These are phyloP conservation scores for Dianthus caryophyllus DNA, from an alignment of 148 eudicot species.

Conservation along the genomic window DNA sequence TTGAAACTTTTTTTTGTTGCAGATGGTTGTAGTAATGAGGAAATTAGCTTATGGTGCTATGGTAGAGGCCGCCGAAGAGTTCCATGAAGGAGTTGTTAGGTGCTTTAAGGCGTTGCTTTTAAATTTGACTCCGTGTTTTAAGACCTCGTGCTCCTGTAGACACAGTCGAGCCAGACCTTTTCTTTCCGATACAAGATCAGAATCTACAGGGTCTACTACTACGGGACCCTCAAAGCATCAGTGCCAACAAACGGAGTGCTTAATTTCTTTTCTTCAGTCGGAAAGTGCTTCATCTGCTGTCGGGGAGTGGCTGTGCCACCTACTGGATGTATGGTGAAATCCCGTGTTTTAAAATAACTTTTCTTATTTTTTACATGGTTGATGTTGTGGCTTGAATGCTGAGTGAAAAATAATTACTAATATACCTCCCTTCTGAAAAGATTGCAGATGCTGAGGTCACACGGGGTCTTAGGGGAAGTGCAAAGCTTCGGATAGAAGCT, in stretches of 20 bases:
- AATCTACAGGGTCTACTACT: constrained; percentile 22
- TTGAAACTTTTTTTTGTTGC: constrained; percentile 19
- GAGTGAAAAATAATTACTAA: constrained; percentile 11
- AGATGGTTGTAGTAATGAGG: constrained; percentile 81
- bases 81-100: constrained; percentile 76
- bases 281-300: constrained; percentile 80
- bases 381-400: not conserved
- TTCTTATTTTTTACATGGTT: not conserved
- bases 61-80: constrained; percentile 93
- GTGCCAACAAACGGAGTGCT: constrained; percentile 43
- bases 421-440: constrained; percentile 39
- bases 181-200: constrained; percentile 40
- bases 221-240: constrained; percentile 19
- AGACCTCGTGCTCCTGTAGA: constrained; percentile 65
- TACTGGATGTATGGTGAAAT: constrained; percentile 58
- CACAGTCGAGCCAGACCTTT: constrained; percentile 43
- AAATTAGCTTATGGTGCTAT: constrained; percentile 84
- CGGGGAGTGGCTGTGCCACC: constrained; percentile 94
- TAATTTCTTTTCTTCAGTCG: constrained; percentile 77
- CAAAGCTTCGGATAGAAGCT: constrained; percentile 77
- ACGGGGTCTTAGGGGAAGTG: constrained; percentile 86
- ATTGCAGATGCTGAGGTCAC: constrained; percentile 76
- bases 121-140: constrained; percentile 48
- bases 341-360: not conserved
- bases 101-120: constrained; percentile 63